Evolutionary conservation across 352 stramenopile genomes (phyloP), one percentile per base, ranked within the genome.

Genomic region (Phytophthora aleatoria): DNA sequence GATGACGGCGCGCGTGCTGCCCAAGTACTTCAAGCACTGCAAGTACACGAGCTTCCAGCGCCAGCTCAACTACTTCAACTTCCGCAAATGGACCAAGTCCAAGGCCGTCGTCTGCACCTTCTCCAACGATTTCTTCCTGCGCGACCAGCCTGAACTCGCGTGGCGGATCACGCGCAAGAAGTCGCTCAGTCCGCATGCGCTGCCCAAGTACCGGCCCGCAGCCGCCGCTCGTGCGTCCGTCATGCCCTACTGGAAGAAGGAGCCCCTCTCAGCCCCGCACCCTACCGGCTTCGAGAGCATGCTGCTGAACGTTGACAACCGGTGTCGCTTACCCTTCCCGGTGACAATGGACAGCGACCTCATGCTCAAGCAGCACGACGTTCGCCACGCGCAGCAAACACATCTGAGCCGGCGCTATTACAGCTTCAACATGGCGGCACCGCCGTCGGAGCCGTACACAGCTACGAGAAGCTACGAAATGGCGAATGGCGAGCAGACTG

Each of bases 1-100:
- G 56, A 89, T 98, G 61, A 91, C 96, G 83, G 70, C 79, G 28
- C 74, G 76, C 44, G 81, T 97, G 50, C 81, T 98, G 24, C 91
- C 94, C 27, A 91, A 92, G 64, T 98, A 98, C 75, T 98, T 98
- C 71, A 98, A 98, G 63, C 94, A 98, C 71, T 77, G 80, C 70
- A 97, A 94, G 65, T 98, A 98, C 81, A 94, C 94, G 56, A 97
- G 89, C 54, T 95, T 98, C 61, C 89, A 97, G 63, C 87, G 94
- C 28, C 92, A 98, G 63, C 83, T 98, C 59, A 97, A 97, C 79
- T 98, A 98, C 69, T 98, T 98, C 67, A 89, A 74, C 67, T 98
- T 98, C 75, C 81, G 87, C 74, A 96, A 96, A 61, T 94, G 85
- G 85, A 94, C 85, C 70, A 94, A 94, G 65, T 90, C 81, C 57